Evolutionary conservation across 2,329 filamentous ascomycete species (phyloP).

Genomic region (Diaporthe sp.): DNA sequence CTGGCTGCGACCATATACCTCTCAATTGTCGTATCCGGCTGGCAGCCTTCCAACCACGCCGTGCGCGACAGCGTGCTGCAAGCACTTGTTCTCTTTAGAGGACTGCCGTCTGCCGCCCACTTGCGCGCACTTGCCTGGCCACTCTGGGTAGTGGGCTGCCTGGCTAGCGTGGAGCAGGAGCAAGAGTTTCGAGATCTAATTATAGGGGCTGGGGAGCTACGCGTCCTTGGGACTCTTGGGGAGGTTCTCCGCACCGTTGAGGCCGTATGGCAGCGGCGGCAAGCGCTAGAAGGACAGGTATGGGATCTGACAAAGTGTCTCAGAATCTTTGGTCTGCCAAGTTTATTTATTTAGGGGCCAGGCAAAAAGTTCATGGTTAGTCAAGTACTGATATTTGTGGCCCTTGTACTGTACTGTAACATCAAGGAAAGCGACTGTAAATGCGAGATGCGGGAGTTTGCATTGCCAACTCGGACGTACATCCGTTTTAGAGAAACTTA

Average conservation of each 20-base stretch:
- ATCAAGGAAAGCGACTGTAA: too few species aligned
- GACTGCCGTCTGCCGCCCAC: slow-evolving; percentile 38
- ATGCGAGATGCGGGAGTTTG: too few species aligned
- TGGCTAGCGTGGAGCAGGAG: slow-evolving; percentile 52
- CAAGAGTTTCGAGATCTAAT: slow-evolving; percentile 54
- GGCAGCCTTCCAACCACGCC: slow-evolving; percentile 57
- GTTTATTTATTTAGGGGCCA: too few species aligned
- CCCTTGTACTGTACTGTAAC: too few species aligned
- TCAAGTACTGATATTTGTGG: too few species aligned
- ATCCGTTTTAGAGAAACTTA: too few species aligned
- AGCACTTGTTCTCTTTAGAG: slow-evolving; percentile 34
- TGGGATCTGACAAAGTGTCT: too few species aligned
- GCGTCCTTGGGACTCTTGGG: slow-evolving; percentile 56
- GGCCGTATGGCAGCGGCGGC: slow-evolving; percentile 56
- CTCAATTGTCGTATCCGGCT: slow-evolving; percentile 60
- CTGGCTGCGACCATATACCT: slow-evolving; percentile 59
- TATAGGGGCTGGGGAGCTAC: slow-evolving; percentile 51
- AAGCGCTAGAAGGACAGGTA: too few species aligned
- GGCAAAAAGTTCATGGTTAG: too few species aligned
- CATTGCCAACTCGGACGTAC: too few species aligned
- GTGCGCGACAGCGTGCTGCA: slow-evolving; percentile 44
- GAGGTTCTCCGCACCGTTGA: slow-evolving; percentile 59
- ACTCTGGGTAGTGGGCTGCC: slow-evolving; percentile 48
- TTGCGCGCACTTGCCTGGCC: slow-evolving; percentile 48
- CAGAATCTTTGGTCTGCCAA: too few species aligned